Percentiles rank a stretch among this genome's conserved stretches.
These are phyloP conservation scores for Colletotrichum sp. DNA, from an alignment of 2,329 filamentous ascomycete species.

Conservation along the genomic window DNA sequence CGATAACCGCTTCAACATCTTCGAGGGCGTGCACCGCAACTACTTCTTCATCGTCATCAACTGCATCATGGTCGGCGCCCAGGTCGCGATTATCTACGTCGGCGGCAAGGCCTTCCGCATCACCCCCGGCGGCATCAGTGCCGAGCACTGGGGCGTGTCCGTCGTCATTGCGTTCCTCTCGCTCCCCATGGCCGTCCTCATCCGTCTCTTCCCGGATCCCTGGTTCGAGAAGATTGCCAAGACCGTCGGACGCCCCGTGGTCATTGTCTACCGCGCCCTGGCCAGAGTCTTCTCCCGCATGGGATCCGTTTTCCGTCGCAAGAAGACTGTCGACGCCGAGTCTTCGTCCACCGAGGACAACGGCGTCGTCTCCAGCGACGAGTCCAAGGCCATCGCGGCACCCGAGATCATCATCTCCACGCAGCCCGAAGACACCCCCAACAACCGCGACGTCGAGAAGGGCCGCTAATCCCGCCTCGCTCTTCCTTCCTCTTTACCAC, in stretches of 20 bases:
- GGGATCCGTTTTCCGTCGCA: slow-evolving; percentile 10
- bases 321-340: background rate
- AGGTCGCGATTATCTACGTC: slow-evolving; percentile 63
- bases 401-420: slow-evolving; percentile 12
- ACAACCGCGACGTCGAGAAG: slow-evolving; percentile 6
- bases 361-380: background rate
- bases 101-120: slow-evolving; percentile 61
- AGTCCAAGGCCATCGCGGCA: background rate
- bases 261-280: slow-evolving; percentile 72
- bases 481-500: background rate
- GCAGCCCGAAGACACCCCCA: background rate
- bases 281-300: slow-evolving; percentile 25
- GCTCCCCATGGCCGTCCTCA: slow-evolving; percentile 53
- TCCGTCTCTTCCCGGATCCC: slow-evolving; percentile 55
- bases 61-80: slow-evolving; percentile 60
- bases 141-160: slow-evolving; percentile 59
- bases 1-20: slow-evolving; percentile 67
- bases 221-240: slow-evolving; percentile 95
- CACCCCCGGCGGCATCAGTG: slow-evolving; percentile 39
- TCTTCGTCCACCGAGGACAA: background rate
- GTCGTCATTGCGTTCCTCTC: slow-evolving; percentile 53
- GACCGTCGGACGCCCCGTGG: slow-evolving; percentile 96
- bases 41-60: slow-evolving; percentile 64
- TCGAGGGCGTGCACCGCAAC: slow-evolving; percentile 62
- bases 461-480: background rate